Evolutionary conservation across 2,329 filamentous ascomycete species (phyloP), one percentile per base, ranked within the genome.

Genomic region (Aspergillus candidus): DNA sequence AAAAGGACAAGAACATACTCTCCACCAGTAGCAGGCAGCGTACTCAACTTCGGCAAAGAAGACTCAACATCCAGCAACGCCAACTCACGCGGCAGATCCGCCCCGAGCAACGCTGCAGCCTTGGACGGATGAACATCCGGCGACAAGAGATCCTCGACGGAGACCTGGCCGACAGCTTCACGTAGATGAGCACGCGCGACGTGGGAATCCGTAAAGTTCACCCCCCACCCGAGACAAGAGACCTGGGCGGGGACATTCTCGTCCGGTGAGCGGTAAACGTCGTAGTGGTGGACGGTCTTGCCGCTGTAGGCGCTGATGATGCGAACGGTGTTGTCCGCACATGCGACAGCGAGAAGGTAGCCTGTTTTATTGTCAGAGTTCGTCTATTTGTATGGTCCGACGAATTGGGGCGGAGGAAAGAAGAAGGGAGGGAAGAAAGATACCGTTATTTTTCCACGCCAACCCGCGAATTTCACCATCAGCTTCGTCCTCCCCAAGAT

Each of bases 321-420:
- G 46, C 88, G 82, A 14, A 93, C 79, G 6, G 79, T 78, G 22
- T 86, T 86, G 70, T 94, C 88, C 54, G 79, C 88, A 82, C 88
- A 94, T 36, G 82, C 88, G 11, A 93, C 80, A 11, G 88, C 88
- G 43, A 96, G 76, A 34, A 88, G 81, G 50, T 87, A 84, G 17
- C 64, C 63, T 67, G 32, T 35, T 6, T 5, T 5, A 5, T n/a
- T 4, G 13, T 42, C 8, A 32, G 11, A 17, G 29, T 38, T 33
- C 7, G 15, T 3, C 8, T 14, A 27, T 44, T 10, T 33, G 32
- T 18, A 11, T 32, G 12, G 11, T 22, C 27, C n/a, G 47, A 7
- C 22, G 6, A 27, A 10, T 10, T 27, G 22, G 22, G 38, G 22
- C 11, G 12, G 40, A 44, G 44, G 32, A 44, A 30, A 39, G 31